phyloP scores from a whole-genome alignment of 2,329 filamentous ascomycete genomes.

The Chaetomium strumarium region DNA sequence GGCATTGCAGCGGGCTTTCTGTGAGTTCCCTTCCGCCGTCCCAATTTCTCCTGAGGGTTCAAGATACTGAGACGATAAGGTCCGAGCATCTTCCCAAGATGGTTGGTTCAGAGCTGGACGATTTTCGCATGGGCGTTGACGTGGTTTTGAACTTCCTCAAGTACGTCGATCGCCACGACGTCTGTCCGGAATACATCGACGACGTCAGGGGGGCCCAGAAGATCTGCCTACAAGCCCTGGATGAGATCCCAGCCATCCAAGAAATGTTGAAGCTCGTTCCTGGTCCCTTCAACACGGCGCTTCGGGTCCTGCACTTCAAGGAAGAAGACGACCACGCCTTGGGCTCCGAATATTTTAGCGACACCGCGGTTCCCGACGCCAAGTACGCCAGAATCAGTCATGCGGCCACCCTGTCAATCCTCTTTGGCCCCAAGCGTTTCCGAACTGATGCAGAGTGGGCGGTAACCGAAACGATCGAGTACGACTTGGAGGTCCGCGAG shows the following conservation, averaged over 20 bases:
- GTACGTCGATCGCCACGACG: slow-evolving; percentile 77
- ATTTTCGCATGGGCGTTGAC: slow-evolving; percentile 55
- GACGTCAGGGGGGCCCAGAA: slow-evolving; percentile 61
- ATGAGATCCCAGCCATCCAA: slow-evolving; percentile 59
- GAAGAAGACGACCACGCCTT: slow-evolving; percentile 26
- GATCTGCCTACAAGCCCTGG: slow-evolving; percentile 60
- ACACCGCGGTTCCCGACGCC: slow-evolving; percentile 32
- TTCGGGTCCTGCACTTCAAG: slow-evolving; percentile 58
- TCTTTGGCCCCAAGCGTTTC: slow-evolving; percentile 25
- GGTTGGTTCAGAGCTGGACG: slow-evolving; percentile 48
- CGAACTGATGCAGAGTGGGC: slow-evolving; percentile 30
- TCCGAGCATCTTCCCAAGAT: slow-evolving; percentile 52
- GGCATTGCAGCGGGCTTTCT: slow-evolving; percentile 73
- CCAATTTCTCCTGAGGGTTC: not conserved
- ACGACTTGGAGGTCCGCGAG: slow-evolving; percentile 55
- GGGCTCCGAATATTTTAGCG: slow-evolving; percentile 21
- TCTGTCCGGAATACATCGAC: slow-evolving; percentile 71
- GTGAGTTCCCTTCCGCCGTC: slow-evolving; percentile 39
- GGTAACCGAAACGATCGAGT: slow-evolving; percentile 39
- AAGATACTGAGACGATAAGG: slow-evolving; percentile 29
- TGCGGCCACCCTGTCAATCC: slow-evolving; percentile 39
- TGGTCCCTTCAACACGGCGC: slow-evolving; percentile 74
- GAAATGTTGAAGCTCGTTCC: slow-evolving; percentile 53
- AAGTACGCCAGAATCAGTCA: slow-evolving; percentile 39
- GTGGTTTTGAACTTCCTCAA: slow-evolving; percentile 82